Conservation (phyloP, 257 asterid species). For the Knoxia roxburghii region DNA sequence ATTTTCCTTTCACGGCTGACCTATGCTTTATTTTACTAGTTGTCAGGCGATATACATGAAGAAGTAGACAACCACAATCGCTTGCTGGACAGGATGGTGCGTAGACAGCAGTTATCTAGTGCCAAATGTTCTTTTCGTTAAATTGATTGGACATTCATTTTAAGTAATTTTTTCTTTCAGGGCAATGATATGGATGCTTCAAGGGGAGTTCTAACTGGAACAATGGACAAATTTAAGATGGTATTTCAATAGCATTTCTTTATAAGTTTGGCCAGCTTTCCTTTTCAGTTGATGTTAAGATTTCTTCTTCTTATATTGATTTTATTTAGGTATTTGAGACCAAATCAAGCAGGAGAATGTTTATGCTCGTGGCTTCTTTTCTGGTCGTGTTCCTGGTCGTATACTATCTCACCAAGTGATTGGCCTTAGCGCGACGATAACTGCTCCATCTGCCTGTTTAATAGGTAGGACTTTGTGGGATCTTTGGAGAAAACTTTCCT, state of each 20-base stretch:
- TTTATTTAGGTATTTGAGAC: conserved; percentile 79
- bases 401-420: conserved; percentile 76
- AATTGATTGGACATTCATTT: neutral
- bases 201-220: conserved; percentile 84
- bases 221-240: conserved; percentile 95
- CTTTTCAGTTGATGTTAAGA: neutral
- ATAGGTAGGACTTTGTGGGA: conserved; percentile 8
- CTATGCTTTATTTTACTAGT: conserved; percentile 34
- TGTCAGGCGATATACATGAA: conserved; percentile 89
- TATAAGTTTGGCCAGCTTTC: neutral
- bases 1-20: conserved; percentile 6
- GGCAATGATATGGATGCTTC: conserved; percentile 97
- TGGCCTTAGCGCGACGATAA: conserved; percentile 5
- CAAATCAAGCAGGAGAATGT: conserved; percentile 83
- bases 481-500: neutral
- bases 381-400: conserved; percentile 70
- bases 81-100: conserved; percentile 89
- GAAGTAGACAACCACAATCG: conserved; percentile 84
- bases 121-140: neutral
- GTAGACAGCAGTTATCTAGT: neutral
- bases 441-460: conserved; percentile 3
- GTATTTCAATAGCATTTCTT: conserved; percentile 26
- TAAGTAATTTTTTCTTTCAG: conserved; percentile 28
- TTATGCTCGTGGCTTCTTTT: conserved; percentile 77
- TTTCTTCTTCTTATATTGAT: neutral